Evolutionary conservation across 805 yeast species (phyloP), one percentile per base, ranked within the genome.

Genomic region (Barnettozyma botsteinii): DNA sequence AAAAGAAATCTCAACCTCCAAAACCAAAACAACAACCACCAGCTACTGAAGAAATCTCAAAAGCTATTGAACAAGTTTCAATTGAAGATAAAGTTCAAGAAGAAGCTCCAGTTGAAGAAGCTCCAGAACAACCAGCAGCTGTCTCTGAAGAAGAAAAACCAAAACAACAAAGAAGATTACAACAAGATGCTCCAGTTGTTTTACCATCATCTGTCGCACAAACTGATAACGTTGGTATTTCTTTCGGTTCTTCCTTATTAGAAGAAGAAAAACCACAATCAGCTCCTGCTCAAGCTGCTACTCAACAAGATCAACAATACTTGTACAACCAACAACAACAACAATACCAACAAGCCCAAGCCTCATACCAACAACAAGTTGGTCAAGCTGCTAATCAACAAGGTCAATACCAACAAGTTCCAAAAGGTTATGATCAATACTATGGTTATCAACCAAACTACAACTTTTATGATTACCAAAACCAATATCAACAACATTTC

Each of bases 221-320:
- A 46, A 42, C 49, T 17, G 50, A 48, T 28, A 65, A 71, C 41
- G 70, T 63, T 49, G 81, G 79, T 47, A 78, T 79, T 30, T 77
- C 81, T 25, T 79, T 79, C 52, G 85, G 85, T 41, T 74, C 81
- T 11, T 64, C 77, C 49, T 61, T 72, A 20, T 62, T 74, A 42
- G 69, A 64, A 37, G 56, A 56, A 30, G 60, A 56, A 31, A 57
- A 53, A 47, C 25, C 43, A 17, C 39, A 32, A 27, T 5, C 33
- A 4, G 41, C 37, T 33, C 24, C 37, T 20, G 23, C 32, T 13
- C 33, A 24, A 22, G 46, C 53, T 45, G 45, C 53, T 30, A 53
- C 52, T n/a, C 46, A n/a, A n/a, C n/a, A 37, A 15, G 48, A 36
- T 21, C 47, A 37, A 38, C 51, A 40, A 37, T 59, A 42, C 32